These are phyloP conservation scores for Pyrenophora seminiperda DNA, from an alignment of 2,329 filamentous ascomycete species.

Conservation along the genomic window DNA sequence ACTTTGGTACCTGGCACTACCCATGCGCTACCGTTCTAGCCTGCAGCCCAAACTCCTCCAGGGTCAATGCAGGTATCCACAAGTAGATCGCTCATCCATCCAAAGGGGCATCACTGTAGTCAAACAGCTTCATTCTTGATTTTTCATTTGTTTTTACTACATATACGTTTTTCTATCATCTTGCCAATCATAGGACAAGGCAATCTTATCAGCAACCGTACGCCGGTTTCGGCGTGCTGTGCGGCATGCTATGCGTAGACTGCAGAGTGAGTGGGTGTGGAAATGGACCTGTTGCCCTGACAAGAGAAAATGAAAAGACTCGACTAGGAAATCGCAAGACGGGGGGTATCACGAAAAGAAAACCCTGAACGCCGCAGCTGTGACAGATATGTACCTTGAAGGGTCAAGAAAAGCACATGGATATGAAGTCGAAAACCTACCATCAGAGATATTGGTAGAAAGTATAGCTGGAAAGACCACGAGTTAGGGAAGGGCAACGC, in stretches of 20 bases:
- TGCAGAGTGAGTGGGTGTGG: neutral
- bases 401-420: constrained; percentile 16
- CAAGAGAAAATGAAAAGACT: constrained; percentile 11
- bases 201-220: constrained; percentile 10
- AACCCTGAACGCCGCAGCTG: constrained; percentile 24
- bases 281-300: neutral
- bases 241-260: neutral
- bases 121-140: neutral
- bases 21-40: neutral
- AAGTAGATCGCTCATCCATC: neutral
- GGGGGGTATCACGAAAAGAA: constrained; percentile 32
- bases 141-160: constrained; percentile 18
- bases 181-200: constrained; percentile 6
- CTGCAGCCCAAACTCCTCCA: neutral
- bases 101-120: neutral
- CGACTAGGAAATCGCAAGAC: constrained; percentile 21
- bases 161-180: constrained; percentile 24
- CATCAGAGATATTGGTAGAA: constrained; percentile 10
- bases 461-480: constrained; percentile 16
- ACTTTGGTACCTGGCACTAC: neutral
- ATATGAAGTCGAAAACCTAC: constrained; percentile 26
- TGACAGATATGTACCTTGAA: constrained; percentile 13
- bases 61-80: neutral
- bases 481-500: constrained; percentile 20
- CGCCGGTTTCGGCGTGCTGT: constrained; percentile 3